phyloP scores from a whole-genome alignment of 2,329 filamentous ascomycete genomes.

The Pseudonectria buxi region DNA sequence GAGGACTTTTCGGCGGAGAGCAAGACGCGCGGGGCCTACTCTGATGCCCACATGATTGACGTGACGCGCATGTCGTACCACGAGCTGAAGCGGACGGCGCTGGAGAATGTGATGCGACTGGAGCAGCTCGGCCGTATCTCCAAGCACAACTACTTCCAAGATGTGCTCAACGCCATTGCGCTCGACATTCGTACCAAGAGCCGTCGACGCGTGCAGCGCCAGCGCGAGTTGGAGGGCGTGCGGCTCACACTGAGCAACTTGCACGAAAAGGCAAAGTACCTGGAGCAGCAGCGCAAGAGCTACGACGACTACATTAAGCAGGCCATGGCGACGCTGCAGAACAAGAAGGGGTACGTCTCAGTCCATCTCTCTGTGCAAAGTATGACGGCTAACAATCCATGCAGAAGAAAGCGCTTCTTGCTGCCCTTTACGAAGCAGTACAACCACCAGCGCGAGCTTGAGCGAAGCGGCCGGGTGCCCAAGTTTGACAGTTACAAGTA shows the following conservation, averaged over 20 bases:
- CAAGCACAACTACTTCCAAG: slow-evolving; percentile 89
- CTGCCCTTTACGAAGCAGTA: slow-evolving; percentile 98
- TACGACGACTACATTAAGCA: slow-evolving; percentile 99
- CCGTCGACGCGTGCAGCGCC: slow-evolving; percentile 80
- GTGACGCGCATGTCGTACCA: slow-evolving; percentile 84
- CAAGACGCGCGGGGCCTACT: slow-evolving; percentile 75
- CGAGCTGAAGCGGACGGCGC: slow-evolving; percentile 83
- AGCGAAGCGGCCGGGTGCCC: slow-evolving; percentile 84
- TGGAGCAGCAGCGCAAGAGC: slow-evolving; percentile 91
- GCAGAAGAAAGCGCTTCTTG: slow-evolving; percentile 81
- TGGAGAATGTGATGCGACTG: slow-evolving; percentile 88
- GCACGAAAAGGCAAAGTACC: slow-evolving; percentile 80
- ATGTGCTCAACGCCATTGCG: slow-evolving; percentile 95
- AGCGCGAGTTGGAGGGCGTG: slow-evolving; percentile 83
- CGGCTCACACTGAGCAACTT: slow-evolving; percentile 67
- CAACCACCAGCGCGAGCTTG: slow-evolving; percentile 94
- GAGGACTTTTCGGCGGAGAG: slow-evolving; percentile 69
- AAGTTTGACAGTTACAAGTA: slow-evolving; percentile 99
- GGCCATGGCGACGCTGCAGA: slow-evolving; percentile 93
- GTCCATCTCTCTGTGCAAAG: background rate
- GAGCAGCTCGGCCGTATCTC: slow-evolving; percentile 84
- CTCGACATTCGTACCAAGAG: slow-evolving; percentile 97
- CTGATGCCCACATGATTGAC: slow-evolving; percentile 82
- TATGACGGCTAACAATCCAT: slow-evolving; percentile 11
- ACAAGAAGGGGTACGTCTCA: slow-evolving; percentile 72